Evolutionary conservation across 2,329 filamentous ascomycete species (phyloP), one percentile per base, ranked within the genome.

Genomic region (Rhynchosporium agropyri): DNA sequence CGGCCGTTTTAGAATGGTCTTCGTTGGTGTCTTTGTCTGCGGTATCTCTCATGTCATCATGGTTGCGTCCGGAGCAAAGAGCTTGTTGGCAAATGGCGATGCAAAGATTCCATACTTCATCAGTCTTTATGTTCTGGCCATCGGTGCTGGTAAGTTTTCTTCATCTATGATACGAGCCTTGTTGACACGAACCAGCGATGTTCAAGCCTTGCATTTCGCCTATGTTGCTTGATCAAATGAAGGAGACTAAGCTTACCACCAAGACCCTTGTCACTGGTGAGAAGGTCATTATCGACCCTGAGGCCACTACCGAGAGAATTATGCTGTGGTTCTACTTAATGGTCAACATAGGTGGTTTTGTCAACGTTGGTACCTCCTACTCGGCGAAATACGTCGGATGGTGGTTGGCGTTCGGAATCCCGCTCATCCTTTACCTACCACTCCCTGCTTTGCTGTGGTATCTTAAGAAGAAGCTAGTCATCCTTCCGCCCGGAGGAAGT

Each of bases 121-220:
- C 45, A 67, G 65, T 42, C 65, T 73, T 45, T 73, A 71, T 50
- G 64, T 71, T 56, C 53, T 73, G 20, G 58, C 71, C 28, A 54
- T 73, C 38, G 71, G 70, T 48, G 69, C 69, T 63, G 71, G 71
- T 72, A 67, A 63, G 66, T 89, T n/a, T 20, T 12, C 38, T 28
- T 33, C 59, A 81, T 51, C 82, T 81, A 20, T 45, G 51, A 83
- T 1, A 81, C 89, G 2, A 89, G 55, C 77, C 75, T 71, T n/a
- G 65, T 81, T 83, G 73, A 85, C 3, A 83, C 89, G 87, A 84
- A 77, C 1, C 43, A 72, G 88, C 88, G 62, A 86, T 88, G 67
- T 90, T 90, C 80, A 91, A 91, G 77, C 83, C 86, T 26, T 90
- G 89, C 68, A 87, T 90, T 45, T 83, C 84, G 0, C 83, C 84